A percentile compares a stretch with the other conserved stretches of the same genome.
Conservation (phyloP, 202 grass and related monocot species). For the Eragrostis tef region DNA sequence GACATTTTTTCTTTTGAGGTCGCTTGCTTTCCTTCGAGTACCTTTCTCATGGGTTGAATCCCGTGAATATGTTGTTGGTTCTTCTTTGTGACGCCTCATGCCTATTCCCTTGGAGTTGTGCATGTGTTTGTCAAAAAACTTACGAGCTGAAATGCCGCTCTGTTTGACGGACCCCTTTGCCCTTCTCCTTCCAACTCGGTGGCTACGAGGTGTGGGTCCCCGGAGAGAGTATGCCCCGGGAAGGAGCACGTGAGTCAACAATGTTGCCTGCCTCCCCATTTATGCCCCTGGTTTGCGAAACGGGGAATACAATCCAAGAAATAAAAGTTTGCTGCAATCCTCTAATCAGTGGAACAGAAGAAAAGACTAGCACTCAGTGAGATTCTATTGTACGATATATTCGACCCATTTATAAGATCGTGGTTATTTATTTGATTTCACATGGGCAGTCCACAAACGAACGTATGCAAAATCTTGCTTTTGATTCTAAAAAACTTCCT, state of each 20-base stretch:
- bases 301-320: neutral
- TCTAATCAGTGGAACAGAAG: neutral
- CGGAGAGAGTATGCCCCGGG: neutral
- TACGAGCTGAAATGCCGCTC: neutral
- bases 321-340: too few species aligned
- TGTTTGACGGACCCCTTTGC: constrained; percentile 9
- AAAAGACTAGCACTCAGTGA: neutral
- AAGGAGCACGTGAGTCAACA: neutral
- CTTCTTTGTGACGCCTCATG: constrained; percentile 32
- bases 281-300: neutral
- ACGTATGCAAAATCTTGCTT: too few species aligned
- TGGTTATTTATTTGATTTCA: too few species aligned
- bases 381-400: neutral
- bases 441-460: too few species aligned
- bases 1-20: neutral
- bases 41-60: constrained; percentile 13
- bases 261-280: neutral
- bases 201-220: neutral
- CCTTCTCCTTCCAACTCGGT: constrained; percentile 13
- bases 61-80: constrained; percentile 20
- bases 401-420: too few species aligned
- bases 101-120: neutral
- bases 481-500: too few species aligned
- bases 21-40: neutral
- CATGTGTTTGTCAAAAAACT: neutral